Conservation (phyloP, 2,329 filamentous ascomycete species). For the Ceratocystis albifundus region DNA sequence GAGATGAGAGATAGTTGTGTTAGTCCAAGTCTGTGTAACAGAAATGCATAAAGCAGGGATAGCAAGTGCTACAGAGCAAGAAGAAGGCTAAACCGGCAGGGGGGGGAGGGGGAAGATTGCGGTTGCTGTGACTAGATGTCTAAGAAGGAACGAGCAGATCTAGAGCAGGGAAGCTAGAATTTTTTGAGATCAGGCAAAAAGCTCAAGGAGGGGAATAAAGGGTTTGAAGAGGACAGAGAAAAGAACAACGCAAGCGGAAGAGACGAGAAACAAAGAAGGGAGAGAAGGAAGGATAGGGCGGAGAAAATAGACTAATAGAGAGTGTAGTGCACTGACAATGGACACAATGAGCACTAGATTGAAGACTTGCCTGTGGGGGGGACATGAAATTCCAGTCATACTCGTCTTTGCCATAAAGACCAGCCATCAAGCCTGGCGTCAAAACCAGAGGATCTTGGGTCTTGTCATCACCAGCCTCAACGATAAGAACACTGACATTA, state of each 20-base stretch:
- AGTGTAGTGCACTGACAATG: background rate
- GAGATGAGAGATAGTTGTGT: background rate
- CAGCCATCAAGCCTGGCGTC: slow-evolving; percentile 19
- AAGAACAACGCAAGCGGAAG: background rate
- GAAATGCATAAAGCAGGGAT: background rate
- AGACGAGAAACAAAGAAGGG: slow-evolving; percentile 7
- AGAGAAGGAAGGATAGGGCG: slow-evolving; percentile 5
- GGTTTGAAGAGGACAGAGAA: background rate
- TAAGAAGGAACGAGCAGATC: background rate
- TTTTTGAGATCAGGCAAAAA: background rate
- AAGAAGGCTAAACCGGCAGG: background rate
- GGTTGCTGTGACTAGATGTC: background rate
- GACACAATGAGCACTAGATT: background rate
- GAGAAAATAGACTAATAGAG: background rate
- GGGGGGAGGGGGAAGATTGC: background rate
- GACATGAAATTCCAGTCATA: slow-evolving; percentile 23
- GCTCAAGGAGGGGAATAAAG: background rate
- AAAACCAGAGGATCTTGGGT: slow-evolving; percentile 22
- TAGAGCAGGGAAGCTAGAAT: background rate
- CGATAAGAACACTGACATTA: slow-evolving; percentile 20
- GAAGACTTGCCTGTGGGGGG: slow-evolving; percentile 19
- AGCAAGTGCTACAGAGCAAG: background rate
- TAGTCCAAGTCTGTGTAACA: slow-evolving; percentile 8
- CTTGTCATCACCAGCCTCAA: slow-evolving; percentile 22
- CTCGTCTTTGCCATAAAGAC: slow-evolving; percentile 21